These are phyloP conservation scores for Aspergillus sp. DNA, from an alignment of 2,329 filamentous ascomycete genomes.

Conservation along the genomic window DNA sequence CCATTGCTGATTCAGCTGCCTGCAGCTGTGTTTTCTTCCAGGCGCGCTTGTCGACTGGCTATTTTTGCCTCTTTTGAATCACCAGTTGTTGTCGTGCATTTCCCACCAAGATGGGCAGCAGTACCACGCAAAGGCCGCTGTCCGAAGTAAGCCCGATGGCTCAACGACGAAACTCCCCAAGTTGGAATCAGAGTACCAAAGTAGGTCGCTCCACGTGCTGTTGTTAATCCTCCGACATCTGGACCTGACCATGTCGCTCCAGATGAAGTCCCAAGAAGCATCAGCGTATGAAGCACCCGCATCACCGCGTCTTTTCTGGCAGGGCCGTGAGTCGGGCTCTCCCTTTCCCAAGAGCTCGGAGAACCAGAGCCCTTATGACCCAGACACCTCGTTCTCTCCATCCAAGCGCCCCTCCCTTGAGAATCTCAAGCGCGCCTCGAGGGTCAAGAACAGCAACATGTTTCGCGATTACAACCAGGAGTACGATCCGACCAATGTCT, in stretches of 20 bases:
- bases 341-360: conserved; percentile 67
- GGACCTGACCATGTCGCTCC: conserved; percentile 49
- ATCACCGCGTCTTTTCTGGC: conserved; percentile 90
- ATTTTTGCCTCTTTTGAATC: conserved; percentile 17
- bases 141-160: conserved; percentile 87
- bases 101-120: conserved; percentile 62
- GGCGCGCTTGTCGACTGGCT: conserved; percentile 8
- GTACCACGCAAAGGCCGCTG: conserved; percentile 69
- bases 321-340: conserved; percentile 69
- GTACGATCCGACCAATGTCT: conserved; percentile 80
- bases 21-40: conserved; percentile 18
- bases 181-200: conserved; percentile 76
- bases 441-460: conserved; percentile 98
- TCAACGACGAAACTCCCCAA: conserved; percentile 87
- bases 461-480: conserved; percentile 89
- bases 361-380: conserved; percentile 64
- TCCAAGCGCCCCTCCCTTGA: conserved; percentile 89
- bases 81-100: conserved; percentile 3
- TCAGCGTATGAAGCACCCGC: conserved; percentile 66
- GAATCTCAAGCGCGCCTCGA: conserved; percentile 88
- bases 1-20: conserved; percentile 18
- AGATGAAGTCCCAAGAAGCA: conserved; percentile 72
- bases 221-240: not conserved
- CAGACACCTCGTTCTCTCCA: conserved; percentile 67
- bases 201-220: conserved; percentile 48